phyloP scores from a whole-genome alignment of 2,329 filamentous ascomycete species.

The Ambrosiella xylebori region DNA sequence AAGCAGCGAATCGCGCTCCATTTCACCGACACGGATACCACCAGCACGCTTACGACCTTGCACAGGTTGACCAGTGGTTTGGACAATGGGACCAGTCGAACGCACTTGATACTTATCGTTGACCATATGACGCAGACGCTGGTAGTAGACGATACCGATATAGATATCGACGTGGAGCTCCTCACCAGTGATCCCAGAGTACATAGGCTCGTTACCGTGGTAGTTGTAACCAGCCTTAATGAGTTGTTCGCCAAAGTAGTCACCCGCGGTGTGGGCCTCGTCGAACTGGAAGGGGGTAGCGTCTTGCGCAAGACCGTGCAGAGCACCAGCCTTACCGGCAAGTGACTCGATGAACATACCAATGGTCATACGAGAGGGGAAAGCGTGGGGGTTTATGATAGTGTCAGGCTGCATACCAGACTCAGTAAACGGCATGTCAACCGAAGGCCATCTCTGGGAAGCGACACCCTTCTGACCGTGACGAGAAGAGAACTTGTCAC shows the following conservation, averaged over 20 bases:
- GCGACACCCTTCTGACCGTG: slow-evolving; percentile 97
- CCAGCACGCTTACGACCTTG: slow-evolving; percentile 92
- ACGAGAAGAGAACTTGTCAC: slow-evolving; percentile 97
- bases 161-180: slow-evolving; percentile 93
- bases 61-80: slow-evolving; percentile 85
- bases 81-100: slow-evolving; percentile 82
- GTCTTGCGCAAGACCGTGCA: slow-evolving; percentile 93
- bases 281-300: slow-evolving; percentile 90
- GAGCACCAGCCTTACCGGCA: slow-evolving; percentile 81
- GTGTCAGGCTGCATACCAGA: slow-evolving; percentile 91
- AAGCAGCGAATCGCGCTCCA: slow-evolving; percentile 91
- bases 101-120: slow-evolving; percentile 99
- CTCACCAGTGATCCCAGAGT: slow-evolving; percentile 88
- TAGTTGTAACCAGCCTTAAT: slow-evolving; percentile 95
- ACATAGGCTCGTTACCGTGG: slow-evolving; percentile 97
- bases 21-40: slow-evolving; percentile 97
- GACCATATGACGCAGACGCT: slow-evolving; percentile 96
- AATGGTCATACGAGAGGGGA: slow-evolving; percentile 98
- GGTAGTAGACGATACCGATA: slow-evolving; percentile 94
- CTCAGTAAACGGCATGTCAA: slow-evolving; percentile 94
- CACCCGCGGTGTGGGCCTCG: slow-evolving; percentile 76
- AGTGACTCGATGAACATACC: slow-evolving; percentile 98
- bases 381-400: slow-evolving; percentile 98
- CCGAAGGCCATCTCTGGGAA: slow-evolving; percentile 85
- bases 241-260: slow-evolving; percentile 93